Conservation (phyloP, 2,329 filamentous ascomycete species). For the Ceratocystis albifundus region DNA sequence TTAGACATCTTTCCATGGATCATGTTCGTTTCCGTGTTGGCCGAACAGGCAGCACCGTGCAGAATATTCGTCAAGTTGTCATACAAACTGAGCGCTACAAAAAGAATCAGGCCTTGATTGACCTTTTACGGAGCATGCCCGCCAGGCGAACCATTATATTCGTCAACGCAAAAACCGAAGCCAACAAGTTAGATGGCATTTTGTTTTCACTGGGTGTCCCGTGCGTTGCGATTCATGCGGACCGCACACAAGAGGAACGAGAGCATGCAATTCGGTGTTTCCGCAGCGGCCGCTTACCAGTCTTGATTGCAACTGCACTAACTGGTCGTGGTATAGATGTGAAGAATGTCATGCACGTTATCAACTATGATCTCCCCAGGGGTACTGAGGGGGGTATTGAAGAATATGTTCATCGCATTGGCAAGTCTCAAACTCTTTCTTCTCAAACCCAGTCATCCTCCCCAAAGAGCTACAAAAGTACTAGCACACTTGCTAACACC, state of each 20-base stretch:
- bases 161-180: conserved; percentile 66
- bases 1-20: conserved; percentile 59
- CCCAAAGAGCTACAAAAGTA: no score
- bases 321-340: conserved; percentile 83
- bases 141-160: conserved; percentile 80
- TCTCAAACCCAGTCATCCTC: background rate
- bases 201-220: conserved; percentile 71
- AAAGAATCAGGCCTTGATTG: conserved; percentile 61
- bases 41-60: conserved; percentile 69
- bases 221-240: conserved; percentile 75
- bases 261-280: conserved; percentile 86
- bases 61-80: conserved; percentile 71
- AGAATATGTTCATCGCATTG: conserved; percentile 91
- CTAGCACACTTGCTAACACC: background rate
- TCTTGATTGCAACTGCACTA: conserved; percentile 77
- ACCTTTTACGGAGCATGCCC: conserved; percentile 57
- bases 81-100: conserved; percentile 50
- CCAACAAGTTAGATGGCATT: conserved; percentile 78
- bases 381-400: conserved; percentile 71
- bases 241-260: conserved; percentile 79
- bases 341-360: conserved; percentile 73
- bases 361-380: conserved; percentile 83
- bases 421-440: conserved; percentile 37
- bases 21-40: conserved; percentile 77
- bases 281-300: conserved; percentile 59